These are phyloP conservation scores for Paraphaeosphaeria minitans DNA, from an alignment of 2,329 filamentous ascomycete genomes.

Conservation along the genomic window DNA sequence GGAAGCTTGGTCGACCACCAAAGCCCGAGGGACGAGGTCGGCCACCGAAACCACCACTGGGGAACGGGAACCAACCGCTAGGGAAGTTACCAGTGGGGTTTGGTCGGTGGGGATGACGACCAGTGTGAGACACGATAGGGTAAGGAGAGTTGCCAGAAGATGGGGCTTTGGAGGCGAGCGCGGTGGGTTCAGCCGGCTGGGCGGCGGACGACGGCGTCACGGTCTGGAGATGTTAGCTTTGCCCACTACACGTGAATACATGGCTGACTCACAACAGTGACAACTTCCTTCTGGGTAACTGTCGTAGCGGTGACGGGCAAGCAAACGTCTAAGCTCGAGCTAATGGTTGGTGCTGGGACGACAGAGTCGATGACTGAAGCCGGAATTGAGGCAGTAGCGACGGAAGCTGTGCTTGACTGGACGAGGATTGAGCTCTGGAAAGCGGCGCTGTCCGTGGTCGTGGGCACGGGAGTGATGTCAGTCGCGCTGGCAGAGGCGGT, in stretches of 20 bases:
- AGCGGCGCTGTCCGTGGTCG: background rate
- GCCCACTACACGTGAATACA: too few species aligned
- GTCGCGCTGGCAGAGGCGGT: slow-evolving; percentile 18
- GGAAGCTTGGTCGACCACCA: background rate
- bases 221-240: background rate
- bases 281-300: background rate
- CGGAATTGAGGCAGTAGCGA: background rate
- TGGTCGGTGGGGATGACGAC: slow-evolving; percentile 1
- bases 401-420: slow-evolving; percentile 7
- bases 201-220: background rate
- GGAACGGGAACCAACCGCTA: background rate
- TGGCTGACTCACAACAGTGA: slow-evolving; percentile 1
- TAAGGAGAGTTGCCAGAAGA: background rate
- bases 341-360: slow-evolving; percentile 1
- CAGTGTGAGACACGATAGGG: background rate
- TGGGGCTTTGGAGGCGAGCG: background rate
- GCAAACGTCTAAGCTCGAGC: slow-evolving; percentile 6
- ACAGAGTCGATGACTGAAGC: background rate
- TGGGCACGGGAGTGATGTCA: background rate
- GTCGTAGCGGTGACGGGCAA: background rate
- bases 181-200: background rate
- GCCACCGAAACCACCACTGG: background rate
- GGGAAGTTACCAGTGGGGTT: background rate
- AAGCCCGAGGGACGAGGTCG: slow-evolving; percentile 4
- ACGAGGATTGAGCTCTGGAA: slow-evolving; percentile 8